Conservation (phyloP, 2,329 filamentous ascomycete genomes). For the Fusarium odoratissimum region DNA sequence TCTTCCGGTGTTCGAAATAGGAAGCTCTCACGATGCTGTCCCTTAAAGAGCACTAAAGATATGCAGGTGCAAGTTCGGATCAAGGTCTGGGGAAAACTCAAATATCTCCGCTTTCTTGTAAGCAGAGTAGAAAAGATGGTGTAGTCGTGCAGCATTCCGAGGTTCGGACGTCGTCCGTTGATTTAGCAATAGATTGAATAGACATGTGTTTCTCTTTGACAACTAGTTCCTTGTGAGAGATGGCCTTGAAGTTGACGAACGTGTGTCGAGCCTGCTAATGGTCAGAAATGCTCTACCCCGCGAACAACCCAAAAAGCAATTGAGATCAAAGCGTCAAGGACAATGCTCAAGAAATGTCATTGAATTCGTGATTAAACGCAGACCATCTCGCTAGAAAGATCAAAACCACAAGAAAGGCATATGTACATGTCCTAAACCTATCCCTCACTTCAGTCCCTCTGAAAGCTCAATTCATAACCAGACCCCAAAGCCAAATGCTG, state of each 20-base stretch:
- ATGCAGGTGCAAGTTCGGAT: slow-evolving; percentile 17
- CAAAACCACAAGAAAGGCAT: slow-evolving; percentile 22
- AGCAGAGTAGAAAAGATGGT: slow-evolving; percentile 19
- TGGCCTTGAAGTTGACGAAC: background rate
- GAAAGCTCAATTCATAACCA: slow-evolving; percentile 8
- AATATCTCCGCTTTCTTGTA: slow-evolving; percentile 5
- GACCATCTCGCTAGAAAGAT: background rate
- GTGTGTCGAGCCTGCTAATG: no score
- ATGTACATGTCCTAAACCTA: slow-evolving; percentile 16
- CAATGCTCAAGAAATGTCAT: slow-evolving; percentile 13
- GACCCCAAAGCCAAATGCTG: slow-evolving; percentile 8
- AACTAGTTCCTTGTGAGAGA: background rate
- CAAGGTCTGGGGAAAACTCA: background rate
- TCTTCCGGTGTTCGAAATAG: slow-evolving; percentile 17
- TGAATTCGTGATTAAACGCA: slow-evolving; percentile 31
- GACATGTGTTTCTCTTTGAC: slow-evolving; percentile 20
- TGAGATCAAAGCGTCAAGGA: no score
- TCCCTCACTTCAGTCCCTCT: background rate
- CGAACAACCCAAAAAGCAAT: background rate
- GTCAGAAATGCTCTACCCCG: background rate
- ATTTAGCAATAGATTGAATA: background rate
- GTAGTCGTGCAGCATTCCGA: slow-evolving; percentile 32
- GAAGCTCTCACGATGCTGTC: slow-evolving; percentile 15
- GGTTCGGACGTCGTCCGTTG: slow-evolving; percentile 4
- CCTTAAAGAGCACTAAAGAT: background rate